Percentiles rank a stretch among this genome's conserved stretches.
phyloP scores from a whole-genome alignment of 2,329 filamentous ascomycete genomes.

The Colletotrichum sp. region DNA sequence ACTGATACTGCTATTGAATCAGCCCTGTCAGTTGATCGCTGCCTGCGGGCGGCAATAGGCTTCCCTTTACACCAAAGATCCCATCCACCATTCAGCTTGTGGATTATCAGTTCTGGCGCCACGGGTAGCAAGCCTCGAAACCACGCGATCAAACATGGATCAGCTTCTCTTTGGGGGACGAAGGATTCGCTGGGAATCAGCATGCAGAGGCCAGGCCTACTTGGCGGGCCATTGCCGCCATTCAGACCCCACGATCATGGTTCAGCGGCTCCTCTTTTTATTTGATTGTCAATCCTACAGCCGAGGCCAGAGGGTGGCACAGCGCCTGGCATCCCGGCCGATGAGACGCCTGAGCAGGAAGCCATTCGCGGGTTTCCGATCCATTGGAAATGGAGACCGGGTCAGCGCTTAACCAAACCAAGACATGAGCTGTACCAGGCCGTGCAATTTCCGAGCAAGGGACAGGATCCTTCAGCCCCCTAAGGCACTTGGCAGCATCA shows the following conservation, averaged over 20 bases:
- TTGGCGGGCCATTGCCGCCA: background rate
- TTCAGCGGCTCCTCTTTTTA: background rate
- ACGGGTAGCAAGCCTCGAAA: background rate
- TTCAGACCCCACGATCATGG: background rate
- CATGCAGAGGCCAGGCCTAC: background rate
- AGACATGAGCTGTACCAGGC: background rate
- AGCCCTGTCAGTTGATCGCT: background rate
- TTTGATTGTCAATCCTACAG: background rate
- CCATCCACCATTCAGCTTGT: background rate
- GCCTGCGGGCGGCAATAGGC: background rate
- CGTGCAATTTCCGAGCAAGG: background rate
- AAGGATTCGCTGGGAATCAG: background rate
- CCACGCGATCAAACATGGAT: background rate
- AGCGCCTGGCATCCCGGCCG: background rate
- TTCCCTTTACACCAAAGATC: background rate
- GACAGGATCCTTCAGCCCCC: background rate
- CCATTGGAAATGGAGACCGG: background rate
- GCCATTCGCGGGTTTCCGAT: background rate
- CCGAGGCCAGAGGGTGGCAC: background rate
- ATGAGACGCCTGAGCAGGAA: background rate
- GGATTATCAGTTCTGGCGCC: background rate
- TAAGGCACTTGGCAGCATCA: slow-evolving; percentile 1
- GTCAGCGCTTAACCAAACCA: slow-evolving; percentile 12
- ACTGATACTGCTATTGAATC: background rate
- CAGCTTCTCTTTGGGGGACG: background rate